Percentiles rank a stretch among this genome's conserved stretches.
Evolutionary conservation across 805 yeast genomes (phyloP).

Genomic region (Maudiozyma barnettii): DNA sequence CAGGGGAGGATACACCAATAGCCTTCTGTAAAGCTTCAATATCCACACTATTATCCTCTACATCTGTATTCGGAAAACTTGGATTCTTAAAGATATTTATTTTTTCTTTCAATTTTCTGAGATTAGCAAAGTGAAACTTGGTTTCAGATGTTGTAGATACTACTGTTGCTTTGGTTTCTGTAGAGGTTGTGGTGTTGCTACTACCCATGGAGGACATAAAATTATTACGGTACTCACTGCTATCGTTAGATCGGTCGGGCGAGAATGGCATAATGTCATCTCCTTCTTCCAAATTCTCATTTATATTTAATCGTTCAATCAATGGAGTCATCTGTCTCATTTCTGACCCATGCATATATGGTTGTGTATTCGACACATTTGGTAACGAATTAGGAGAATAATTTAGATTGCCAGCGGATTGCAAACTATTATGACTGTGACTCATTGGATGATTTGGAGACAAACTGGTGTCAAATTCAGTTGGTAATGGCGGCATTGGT

Average conservation of each 20-base stretch:
- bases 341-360: slow-evolving; percentile 22
- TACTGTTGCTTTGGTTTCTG: slow-evolving; percentile 16
- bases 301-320: background rate
- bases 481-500: slow-evolving; percentile 28
- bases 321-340: slow-evolving; percentile 23
- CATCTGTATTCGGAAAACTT: slow-evolving; percentile 8
- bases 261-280: background rate
- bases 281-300: background rate
- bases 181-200: slow-evolving; percentile 14
- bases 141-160: slow-evolving; percentile 25
- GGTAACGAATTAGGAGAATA: background rate
- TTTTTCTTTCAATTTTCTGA: slow-evolving; percentile 27
- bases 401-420: too few relatives aligned
- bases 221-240: slow-evolving; percentile 5
- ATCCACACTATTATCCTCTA: slow-evolving; percentile 19
- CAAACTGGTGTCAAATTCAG: slow-evolving; percentile 6
- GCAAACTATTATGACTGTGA: background rate
- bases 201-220: slow-evolving; percentile 22
- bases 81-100: slow-evolving; percentile 29
- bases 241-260: slow-evolving; percentile 2
- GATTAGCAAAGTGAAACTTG: slow-evolving; percentile 28
- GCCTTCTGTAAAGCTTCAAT: slow-evolving; percentile 31
- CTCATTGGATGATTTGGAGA: background rate
- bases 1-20: slow-evolving; percentile 22
- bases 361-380: background rate